Percentiles rank a stretch among this genome's conserved stretches.
Conservation (phyloP, 23 red algal genomes). For the Gracilaria vermiculophylla region DNA sequence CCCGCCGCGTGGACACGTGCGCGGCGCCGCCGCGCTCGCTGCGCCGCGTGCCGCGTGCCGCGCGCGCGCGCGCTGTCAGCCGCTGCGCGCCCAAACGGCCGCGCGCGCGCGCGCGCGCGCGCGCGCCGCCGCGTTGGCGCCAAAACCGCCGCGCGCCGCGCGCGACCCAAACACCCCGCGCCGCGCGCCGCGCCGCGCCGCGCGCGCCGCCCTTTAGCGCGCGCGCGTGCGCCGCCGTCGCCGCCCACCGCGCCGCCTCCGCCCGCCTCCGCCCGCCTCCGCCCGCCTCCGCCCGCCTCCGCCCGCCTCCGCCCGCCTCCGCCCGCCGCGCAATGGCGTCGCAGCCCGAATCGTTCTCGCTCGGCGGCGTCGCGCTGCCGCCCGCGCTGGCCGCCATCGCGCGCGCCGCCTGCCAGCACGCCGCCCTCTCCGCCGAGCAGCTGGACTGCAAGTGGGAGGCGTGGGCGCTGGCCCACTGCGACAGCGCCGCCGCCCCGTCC, state of each 20-base stretch:
- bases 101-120: background rate
- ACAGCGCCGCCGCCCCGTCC: conserved; percentile 6
- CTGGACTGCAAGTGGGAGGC: conserved; percentile 65
- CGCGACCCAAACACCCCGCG: background rate
- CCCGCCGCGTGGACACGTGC: background rate
- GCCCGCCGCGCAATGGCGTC: background rate
- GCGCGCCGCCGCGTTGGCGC: too few relatives aligned
- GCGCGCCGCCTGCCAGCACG: background rate
- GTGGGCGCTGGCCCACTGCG: conserved; percentile 42
- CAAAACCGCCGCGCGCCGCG: background rate
- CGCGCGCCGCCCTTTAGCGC: too few relatives aligned
- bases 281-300: background rate
- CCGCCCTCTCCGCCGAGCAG: conserved; percentile 14
- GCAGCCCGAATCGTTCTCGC: background rate
- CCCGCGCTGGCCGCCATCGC: background rate
- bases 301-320: background rate
- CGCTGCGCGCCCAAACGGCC: background rate
- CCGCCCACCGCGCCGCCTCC: background rate
- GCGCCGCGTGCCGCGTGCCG: background rate
- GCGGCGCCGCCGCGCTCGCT: conserved; percentile 23
- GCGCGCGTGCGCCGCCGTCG: background rate
- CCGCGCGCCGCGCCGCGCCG: background rate
- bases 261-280: background rate
- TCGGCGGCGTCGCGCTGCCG: background rate
- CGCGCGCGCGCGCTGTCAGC: too few relatives aligned